A percentile compares a stretch with the other conserved stretches of the same genome.
phyloP scores from a whole-genome alignment of 163 green algal genomes.

The Scenedesmus sp. region DNA sequence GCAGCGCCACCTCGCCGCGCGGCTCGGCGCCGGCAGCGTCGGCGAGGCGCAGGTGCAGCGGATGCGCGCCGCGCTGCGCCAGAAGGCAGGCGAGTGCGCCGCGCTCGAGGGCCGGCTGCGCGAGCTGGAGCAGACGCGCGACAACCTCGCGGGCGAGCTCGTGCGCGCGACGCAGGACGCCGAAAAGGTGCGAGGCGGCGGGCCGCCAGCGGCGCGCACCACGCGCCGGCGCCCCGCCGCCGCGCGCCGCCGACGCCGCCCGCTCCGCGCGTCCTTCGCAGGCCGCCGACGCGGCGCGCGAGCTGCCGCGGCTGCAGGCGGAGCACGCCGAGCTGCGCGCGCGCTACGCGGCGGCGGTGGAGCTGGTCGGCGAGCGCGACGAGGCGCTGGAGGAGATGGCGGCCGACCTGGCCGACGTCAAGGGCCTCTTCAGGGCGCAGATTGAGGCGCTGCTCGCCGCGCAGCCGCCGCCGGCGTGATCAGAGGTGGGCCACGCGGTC shows the following conservation, averaged over 20 bases:
- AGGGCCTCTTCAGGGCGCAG: conserved; percentile 85
- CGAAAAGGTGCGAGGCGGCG: conserved; percentile 41
- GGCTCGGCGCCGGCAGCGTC: conserved; percentile 10
- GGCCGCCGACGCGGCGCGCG: conserved; percentile 43
- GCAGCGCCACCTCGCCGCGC: background rate
- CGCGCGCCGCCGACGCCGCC: background rate
- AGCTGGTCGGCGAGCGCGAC: conserved; percentile 77
- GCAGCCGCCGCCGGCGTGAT: too few relatives aligned
- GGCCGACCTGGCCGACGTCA: conserved; percentile 88
- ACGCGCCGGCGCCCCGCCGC: too few relatives aligned
- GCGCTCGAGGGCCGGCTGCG: conserved; percentile 65
- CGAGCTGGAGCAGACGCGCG: conserved; percentile 74
- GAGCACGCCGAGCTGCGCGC: conserved; percentile 59
- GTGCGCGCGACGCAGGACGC: conserved; percentile 63
- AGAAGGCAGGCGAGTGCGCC: conserved; percentile 63
- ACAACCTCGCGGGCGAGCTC: conserved; percentile 84
- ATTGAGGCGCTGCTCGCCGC: conserved; percentile 78
- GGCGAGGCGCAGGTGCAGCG: conserved; percentile 50
- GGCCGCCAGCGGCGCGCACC: too few relatives aligned
- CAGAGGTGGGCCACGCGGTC: too few relatives aligned
- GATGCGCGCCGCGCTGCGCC: conserved; percentile 55
- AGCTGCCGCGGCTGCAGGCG: conserved; percentile 35
- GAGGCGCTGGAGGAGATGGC: conserved; percentile 91
- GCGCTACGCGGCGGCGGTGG: conserved; percentile 60
- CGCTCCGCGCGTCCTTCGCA: too few relatives aligned